Base-by-base conservation (phyloP, 1,139 yeast genomes). In the Candida labiduridarum region DNA sequence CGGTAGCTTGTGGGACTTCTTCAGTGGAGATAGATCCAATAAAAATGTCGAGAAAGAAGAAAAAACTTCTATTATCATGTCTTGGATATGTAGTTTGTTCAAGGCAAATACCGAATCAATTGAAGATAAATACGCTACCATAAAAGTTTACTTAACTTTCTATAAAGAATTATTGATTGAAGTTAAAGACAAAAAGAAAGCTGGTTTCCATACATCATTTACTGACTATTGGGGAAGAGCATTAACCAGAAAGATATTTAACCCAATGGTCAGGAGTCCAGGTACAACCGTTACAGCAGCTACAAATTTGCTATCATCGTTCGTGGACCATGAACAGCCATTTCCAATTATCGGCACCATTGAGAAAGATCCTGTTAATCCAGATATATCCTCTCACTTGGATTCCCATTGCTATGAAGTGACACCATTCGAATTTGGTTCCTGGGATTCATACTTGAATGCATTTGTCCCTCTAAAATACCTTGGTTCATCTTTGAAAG, bases 171-270 rank as follows among this genome's bases (percentile, higher is more conserved):
- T 85, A n/a, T 82, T 82, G 54, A 68, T 75, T 36, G 82, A 81
- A 53, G 79, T 77, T 0, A 68, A 80, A 44, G 66, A 78, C 10
- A 84, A 84, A 56, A 79, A 76, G 53, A 50, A 63, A 9, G 72
- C 75, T 0, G 89, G 89, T 0, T 83, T 76, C 55, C 76, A 76
- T 16, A 68, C 85, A 1, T 80, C 89, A 0, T 71, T 85, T 36
- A 82, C 88, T 1, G 91, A 86, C 61, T 79, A 84, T 51, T 84
- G 86, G 85, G 89, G 89, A 0, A 70, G 85, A 54, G 86, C 87
- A 1, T 64, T 86, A 33, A 71, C 84, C 1, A 69, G 76, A 54
- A 69, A 69, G 35, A 68, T 82, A 31, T 82, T 80, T 49, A 69
- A 76, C 1, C 63, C 68, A 10, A 50, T 62, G 10, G 67, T 65